Evolutionary conservation across 805 yeast genomes (phyloP).

Genomic region (Candida chilensis): DNA sequence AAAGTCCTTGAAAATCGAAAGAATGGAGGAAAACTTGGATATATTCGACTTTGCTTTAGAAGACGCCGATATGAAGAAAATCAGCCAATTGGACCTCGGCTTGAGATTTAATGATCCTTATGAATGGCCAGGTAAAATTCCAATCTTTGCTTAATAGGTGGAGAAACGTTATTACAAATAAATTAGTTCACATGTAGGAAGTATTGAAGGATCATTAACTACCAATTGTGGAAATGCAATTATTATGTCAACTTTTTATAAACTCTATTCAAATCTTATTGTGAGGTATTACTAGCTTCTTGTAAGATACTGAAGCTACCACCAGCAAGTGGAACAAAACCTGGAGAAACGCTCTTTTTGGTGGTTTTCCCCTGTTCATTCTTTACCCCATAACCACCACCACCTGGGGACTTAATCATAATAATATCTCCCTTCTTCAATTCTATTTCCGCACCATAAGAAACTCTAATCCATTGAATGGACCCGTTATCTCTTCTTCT

Average conservation of each 20-base stretch:
- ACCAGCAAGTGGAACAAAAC: constrained; percentile 1
- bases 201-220: too few relatives aligned
- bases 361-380: not conserved
- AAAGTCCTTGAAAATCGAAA: constrained; percentile 61
- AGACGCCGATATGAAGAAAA: constrained; percentile 11
- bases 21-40: constrained; percentile 53
- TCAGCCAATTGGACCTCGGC: constrained; percentile 45
- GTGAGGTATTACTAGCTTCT: not conserved
- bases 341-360: not conserved
- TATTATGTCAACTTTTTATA: too few relatives aligned
- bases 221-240: too few relatives aligned
- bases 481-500: constrained; percentile 16
- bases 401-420: constrained; percentile 72
- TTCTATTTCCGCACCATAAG: constrained; percentile 62
- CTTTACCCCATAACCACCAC: constrained; percentile 64
- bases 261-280: too few relatives aligned
- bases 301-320: not conserved
- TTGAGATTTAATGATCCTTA: constrained; percentile 82
- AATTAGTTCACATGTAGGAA: too few relatives aligned
- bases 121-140: constrained; percentile 29
- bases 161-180: too few relatives aligned
- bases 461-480: constrained; percentile 17
- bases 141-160: constrained; percentile 20
- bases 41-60: constrained; percentile 47
- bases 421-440: constrained; percentile 57